Base-by-base conservation (phyloP, 305 asterid species). In the Solanum aculeatissimum region DNA sequence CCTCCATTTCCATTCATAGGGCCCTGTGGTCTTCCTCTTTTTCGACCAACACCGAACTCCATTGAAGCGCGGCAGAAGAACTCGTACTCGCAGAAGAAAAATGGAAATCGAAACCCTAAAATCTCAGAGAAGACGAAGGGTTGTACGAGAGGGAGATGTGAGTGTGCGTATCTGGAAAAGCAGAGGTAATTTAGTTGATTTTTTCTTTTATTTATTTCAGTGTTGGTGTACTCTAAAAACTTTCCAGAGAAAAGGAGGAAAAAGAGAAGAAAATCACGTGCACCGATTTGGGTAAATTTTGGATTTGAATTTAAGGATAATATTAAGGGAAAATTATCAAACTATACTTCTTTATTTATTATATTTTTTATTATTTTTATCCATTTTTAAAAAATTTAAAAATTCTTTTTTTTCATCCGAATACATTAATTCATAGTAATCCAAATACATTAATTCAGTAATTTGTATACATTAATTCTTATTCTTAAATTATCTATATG, bases 21-120 rank as follows among this genome's bases (percentile, higher is more conserved):
- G 58, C 88, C 90, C 7, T 92, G 95, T 15, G 53, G 84, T 82
- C 92, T 88, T 35, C 91, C 91, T 87, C 96, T 91, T 87, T 91
- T 94, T 55, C 88, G 89, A 86, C 86, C 90, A 65, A 91, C 88
- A 87, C 90, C 92, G 75, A 89, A 84, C 72, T 93, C 95, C 97
- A 93, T 93, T 75, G 51, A 68, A 32, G 23, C 8, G 23, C 8
- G 49, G 65, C 12, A 47, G 45, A 80, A 57, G 21, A 45, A 47
- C 25, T 47, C 60, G 45, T 25, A 77, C 18, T 77, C 21, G 45
- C 43, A 16, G 21, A 14, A 47, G 25, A 38, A 69, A 49, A 45
- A 21, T 21, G 80, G 42, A 49, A 51, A 75, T 77, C 43, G 62
- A 49, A 49, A 75, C 82, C 81, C 82, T 77, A 77, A 58, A 77